Percentiles rank a stretch among this genome's conserved stretches.
Conservation (phyloP, 805 yeast genomes). For the Ogataea corticis region DNA sequence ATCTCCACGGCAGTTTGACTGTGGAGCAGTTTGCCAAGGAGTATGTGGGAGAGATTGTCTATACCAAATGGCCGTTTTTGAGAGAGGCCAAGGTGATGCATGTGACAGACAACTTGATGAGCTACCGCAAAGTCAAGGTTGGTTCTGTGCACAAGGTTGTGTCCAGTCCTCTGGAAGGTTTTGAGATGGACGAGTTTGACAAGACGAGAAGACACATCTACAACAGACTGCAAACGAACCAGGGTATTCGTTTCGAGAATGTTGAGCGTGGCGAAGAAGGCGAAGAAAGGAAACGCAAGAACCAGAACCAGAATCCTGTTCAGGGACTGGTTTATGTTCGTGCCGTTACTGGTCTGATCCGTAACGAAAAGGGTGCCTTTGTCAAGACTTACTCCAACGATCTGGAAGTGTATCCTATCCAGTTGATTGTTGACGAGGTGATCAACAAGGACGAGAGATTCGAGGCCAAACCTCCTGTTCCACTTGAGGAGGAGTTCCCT, state of each 20-base stretch:
- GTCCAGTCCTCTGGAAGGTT: slow-evolving; percentile 44
- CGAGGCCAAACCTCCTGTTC: slow-evolving; percentile 68
- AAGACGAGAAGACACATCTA: slow-evolving; percentile 41
- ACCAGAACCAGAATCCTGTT: slow-evolving; percentile 31
- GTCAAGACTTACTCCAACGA: slow-evolving; percentile 64
- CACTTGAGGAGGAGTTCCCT: slow-evolving; percentile 84
- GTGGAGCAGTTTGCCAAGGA: slow-evolving; percentile 66
- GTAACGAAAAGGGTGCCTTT: slow-evolving; percentile 71
- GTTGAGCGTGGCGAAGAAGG: slow-evolving; percentile 11
- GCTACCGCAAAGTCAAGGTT: slow-evolving; percentile 44
- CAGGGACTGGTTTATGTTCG: slow-evolving; percentile 67
- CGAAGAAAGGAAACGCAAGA: slow-evolving; percentile 1
- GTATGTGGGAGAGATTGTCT: slow-evolving; percentile 62
- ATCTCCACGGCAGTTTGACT: slow-evolving; percentile 54
- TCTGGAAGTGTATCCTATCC: slow-evolving; percentile 68
- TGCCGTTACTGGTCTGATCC: slow-evolving; percentile 73
- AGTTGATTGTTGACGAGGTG: slow-evolving; percentile 75
- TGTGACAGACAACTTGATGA: slow-evolving; percentile 54
- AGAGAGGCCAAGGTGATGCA: slow-evolving; percentile 73
- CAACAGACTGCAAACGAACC: slow-evolving; percentile 46
- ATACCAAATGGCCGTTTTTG: slow-evolving; percentile 88
- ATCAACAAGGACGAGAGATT: slow-evolving; percentile 73
- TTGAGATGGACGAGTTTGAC: slow-evolving; percentile 48
- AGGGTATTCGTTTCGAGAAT: slow-evolving; percentile 45
- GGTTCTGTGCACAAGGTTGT: slow-evolving; percentile 29